Evolutionary conservation across 345 rosid species (phyloP), one percentile per base, ranked within the genome.

Genomic region (Pistacia integerrima): DNA sequence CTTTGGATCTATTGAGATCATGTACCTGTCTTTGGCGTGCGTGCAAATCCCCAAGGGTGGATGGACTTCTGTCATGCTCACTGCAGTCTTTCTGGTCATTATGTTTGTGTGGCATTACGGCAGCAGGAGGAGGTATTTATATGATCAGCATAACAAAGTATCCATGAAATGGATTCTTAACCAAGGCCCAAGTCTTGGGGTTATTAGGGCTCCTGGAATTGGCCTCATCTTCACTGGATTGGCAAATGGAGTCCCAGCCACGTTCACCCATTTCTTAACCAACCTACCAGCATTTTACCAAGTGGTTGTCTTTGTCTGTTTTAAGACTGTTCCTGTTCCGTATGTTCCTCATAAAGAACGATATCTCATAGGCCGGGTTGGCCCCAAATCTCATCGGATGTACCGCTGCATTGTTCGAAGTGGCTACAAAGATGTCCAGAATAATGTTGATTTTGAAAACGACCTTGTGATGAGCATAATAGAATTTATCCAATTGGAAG

Each of bases 401-500:
- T 93, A 96, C 81, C 92, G 99, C 69, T 93, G 99, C 84, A 90
- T 92, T 76, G 86, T 96, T 75, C 85, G 97, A 65, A 87, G 86
- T 4, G 97, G 99, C 17, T 93, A 96, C 90, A 93, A 92, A 77
- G 98, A 96, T 64, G 92, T 91, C 62, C 87, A 84, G 25, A 88
- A 86, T 70, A 88, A 80, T 33, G 94, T 87, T 5, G 92, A 90
- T 78, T 87, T 91, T 54, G 98, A 96, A 78, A 90, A 89, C 38
- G 97, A 91, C 78, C 85, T 96, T n/a, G 84, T 92, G 70, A 90
- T 87, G 92, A 93, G 94, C 87, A 79, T 96, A 7, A 94, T 94
- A 7, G 98, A 96, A 87, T 96, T 93, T 79, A 94, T 96, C 84
- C 97, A 93, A 76, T 84, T 93, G 73, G 98, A 93, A 84, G 88